Evolutionary conservation across 495 filamentous ascomycete species (phyloP), one percentile per base, ranked within the genome.

Genomic region (Podospora didyma): DNA sequence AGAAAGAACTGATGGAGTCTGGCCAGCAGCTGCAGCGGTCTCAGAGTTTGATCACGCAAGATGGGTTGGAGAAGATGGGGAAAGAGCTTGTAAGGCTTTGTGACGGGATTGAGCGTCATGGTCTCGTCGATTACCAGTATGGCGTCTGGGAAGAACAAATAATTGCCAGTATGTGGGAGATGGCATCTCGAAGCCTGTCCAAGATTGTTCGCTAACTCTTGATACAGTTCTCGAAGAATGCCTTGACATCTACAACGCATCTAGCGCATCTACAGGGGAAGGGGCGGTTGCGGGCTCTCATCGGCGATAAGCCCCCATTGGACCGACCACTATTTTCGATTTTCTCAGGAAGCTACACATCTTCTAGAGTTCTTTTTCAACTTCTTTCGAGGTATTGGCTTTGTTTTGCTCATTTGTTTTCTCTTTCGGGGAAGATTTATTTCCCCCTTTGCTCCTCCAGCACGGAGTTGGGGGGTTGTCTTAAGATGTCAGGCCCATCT

Each of bases 61-160:
- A 89, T 7, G 80, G 75, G 14, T 77, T 98, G 56, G 84, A 89
- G 56, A 83, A 81, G 56, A 86, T 97, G 82, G 92, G 89, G 47
- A 83, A 86, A 49, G 86, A 95, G 57, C 67, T 97, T 37, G 82
- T 96, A 49, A 80, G 83, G 49, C 75, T 94, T 19, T 94, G 92
- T 67, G 93, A 98, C 69, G 80, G 80, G 37, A 79, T 98, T 53
- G 94, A 97, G 66, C 83, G 85, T 53, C 84, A 95, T 62, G 94
- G 94, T 16, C 74, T 98, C 23, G 93, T 98, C 7, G 94, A 98
- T 73, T 98, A 97, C 69, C 87, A 97, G 64, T 94, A 96, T 75
- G 94, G 94, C 3, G 89, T 97, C 46, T 93, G 89, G 83, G 94
- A 97, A 70, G 92, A 97, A 68, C 87, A 89, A 61, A 97, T 98